These are phyloP conservation scores for Pachysandra terminalis DNA, from an alignment of 164 flowering plant genomes.

Conservation along the genomic window DNA sequence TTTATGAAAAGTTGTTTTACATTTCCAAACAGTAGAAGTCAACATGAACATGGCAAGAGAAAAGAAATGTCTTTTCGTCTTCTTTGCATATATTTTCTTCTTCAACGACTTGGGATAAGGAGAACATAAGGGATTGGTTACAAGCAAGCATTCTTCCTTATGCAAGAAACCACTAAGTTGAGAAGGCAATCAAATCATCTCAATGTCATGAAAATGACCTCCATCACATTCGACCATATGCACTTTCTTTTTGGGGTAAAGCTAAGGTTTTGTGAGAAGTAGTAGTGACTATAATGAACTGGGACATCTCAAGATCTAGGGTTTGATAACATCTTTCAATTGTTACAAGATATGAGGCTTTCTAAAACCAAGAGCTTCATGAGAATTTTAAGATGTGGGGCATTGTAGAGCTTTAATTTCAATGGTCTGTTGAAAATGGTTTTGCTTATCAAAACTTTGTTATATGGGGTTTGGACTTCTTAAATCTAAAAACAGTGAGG, in stretches of 20 bases:
- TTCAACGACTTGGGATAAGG: neutral
- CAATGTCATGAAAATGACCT: neutral
- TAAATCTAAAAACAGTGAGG: neutral
- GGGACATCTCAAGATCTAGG: too few relatives aligned
- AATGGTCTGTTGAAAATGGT: neutral
- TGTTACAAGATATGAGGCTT: too few relatives aligned
- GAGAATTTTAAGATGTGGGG: neutral
- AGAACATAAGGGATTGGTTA: conserved; percentile 1
- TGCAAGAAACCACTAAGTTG: conserved; percentile 18
- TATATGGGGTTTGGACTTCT: neutral
- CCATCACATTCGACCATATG: neutral
- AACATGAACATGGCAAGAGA: neutral
- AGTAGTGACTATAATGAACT: too few relatives aligned
- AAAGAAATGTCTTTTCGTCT: neutral
- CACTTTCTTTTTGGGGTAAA: too few relatives aligned
- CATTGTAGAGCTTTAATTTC: too few relatives aligned
- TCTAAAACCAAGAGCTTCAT: too few relatives aligned
- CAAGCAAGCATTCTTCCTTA: conserved; percentile 22
- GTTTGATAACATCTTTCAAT: too few relatives aligned
- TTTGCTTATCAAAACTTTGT: neutral
- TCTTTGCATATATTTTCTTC: neutral
- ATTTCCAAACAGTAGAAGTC: neutral
- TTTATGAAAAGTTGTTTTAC: neutral
- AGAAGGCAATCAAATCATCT: neutral
- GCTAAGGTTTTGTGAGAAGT: neutral